A percentile compares a stretch with the other conserved stretches of the same genome.
Evolutionary conservation across 345 rosid species (phyloP).

Genomic region (Carallia pectinifolia): DNA sequence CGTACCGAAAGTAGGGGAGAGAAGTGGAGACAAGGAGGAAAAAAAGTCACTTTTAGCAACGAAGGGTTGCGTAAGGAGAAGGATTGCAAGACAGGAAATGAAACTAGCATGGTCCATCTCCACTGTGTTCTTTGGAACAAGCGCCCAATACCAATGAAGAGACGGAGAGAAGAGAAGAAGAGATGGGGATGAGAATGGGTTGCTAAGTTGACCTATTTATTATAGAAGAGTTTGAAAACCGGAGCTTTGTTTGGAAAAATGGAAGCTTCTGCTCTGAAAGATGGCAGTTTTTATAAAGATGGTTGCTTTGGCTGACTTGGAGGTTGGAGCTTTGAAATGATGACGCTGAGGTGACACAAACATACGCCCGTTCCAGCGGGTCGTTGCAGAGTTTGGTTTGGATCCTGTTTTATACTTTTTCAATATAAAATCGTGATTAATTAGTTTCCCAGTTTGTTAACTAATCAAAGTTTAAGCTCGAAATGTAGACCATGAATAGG

Average conservation of each 20-base stretch:
- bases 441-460: no score
- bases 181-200: background rate
- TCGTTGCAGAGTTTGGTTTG: background rate
- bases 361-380: background rate
- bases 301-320: constrained; percentile 8
- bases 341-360: no score
- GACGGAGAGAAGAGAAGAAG: background rate
- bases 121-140: background rate
- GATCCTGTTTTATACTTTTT: background rate
- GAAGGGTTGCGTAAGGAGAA: constrained; percentile 23
- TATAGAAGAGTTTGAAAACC: background rate
- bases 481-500: no score
- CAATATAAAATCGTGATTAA: no score
- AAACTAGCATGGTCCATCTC: constrained; percentile 22
- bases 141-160: background rate
- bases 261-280: background rate
- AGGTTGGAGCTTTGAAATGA: background rate
- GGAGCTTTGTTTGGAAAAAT: background rate
- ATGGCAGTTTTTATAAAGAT: background rate
- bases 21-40: constrained; percentile 25
- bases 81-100: constrained; percentile 10
- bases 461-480: no score
- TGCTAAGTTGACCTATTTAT: background rate
- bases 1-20: constrained; percentile 29
- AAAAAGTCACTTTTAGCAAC: constrained; percentile 16